phyloP scores from a whole-genome alignment of 2,329 filamentous ascomycete species.

The Bisporella sp. region DNA sequence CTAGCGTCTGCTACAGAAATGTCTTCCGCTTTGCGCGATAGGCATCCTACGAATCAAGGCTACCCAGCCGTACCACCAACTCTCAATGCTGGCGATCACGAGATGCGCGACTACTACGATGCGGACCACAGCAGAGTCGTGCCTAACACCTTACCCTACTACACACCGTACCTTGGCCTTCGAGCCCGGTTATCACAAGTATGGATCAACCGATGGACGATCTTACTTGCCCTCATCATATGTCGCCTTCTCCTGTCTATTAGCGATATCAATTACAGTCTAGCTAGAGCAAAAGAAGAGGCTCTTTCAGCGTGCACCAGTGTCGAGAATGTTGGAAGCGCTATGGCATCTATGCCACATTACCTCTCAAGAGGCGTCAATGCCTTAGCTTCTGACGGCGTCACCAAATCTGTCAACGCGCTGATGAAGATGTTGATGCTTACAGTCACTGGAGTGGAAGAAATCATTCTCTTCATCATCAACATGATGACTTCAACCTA shows the following conservation, averaged over 20 bases:
- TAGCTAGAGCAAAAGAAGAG: slow-evolving; percentile 69
- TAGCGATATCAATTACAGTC: slow-evolving; percentile 62
- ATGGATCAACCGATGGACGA: slow-evolving; percentile 97
- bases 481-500: slow-evolving; percentile 88
- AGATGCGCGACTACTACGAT: slow-evolving; percentile 23
- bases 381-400: slow-evolving; percentile 69
- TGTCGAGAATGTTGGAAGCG: slow-evolving; percentile 87
- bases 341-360: slow-evolving; percentile 97
- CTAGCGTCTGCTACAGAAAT: slow-evolving; percentile 26
- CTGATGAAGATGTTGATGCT: slow-evolving; percentile 74
- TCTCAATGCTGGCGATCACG: slow-evolving; percentile 23
- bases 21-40: slow-evolving; percentile 22
- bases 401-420: slow-evolving; percentile 73
- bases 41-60: slow-evolving; percentile 14
- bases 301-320: slow-evolving; percentile 84
- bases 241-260: slow-evolving; percentile 73
- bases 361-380: slow-evolving; percentile 90
- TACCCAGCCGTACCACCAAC: slow-evolving; percentile 31
- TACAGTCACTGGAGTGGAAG: slow-evolving; percentile 75
- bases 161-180: slow-evolving; percentile 89
- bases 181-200: slow-evolving; percentile 85
- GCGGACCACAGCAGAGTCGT: slow-evolving; percentile 6
- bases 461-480: slow-evolving; percentile 86
- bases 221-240: slow-evolving; percentile 80
- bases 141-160: slow-evolving; percentile 56